Conservation (phyloP, 768 basidiomycete genomes). For the Cystofilobasidium macerans region DNA sequence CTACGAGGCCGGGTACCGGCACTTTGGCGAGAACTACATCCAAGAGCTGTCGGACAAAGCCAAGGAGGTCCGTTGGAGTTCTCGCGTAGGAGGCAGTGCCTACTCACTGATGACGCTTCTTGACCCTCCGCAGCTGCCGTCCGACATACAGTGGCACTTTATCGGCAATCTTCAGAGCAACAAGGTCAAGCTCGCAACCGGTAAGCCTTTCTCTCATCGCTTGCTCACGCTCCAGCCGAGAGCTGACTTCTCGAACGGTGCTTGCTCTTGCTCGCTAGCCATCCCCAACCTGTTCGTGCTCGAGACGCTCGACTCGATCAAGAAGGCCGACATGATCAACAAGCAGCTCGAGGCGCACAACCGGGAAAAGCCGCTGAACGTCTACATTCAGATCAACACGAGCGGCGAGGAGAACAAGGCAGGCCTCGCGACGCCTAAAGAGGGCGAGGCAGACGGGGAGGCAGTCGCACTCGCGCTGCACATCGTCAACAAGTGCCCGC, state of each 20-base stretch:
- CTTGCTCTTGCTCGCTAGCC: slow-evolving; percentile 43
- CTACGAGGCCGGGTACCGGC: slow-evolving; percentile 61
- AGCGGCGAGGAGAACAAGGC: slow-evolving; percentile 87
- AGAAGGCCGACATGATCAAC: slow-evolving; percentile 68
- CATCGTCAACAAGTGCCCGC: slow-evolving; percentile 61
- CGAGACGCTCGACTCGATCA: slow-evolving; percentile 73
- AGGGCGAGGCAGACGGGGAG: slow-evolving; percentile 41
- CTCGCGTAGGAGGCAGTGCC: too few relatives aligned
- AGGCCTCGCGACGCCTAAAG: too few relatives aligned
- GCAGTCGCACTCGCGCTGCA: slow-evolving; percentile 57
- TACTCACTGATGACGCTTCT: not conserved
- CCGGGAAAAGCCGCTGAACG: slow-evolving; percentile 49
- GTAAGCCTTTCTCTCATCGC: slow-evolving; percentile 42
- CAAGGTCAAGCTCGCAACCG: slow-evolving; percentile 77
- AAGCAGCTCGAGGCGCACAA: slow-evolving; percentile 45
- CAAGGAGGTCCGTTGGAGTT: slow-evolving; percentile 44
- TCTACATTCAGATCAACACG: slow-evolving; percentile 89
- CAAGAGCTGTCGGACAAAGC: slow-evolving; percentile 87
- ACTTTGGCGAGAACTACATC: slow-evolving; percentile 97
- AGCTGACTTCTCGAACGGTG: too few relatives aligned
- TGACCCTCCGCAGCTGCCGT: slow-evolving; percentile 54
- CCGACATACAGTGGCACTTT: slow-evolving; percentile 89
- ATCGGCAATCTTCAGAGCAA: slow-evolving; percentile 89
- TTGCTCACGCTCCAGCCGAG: not conserved
- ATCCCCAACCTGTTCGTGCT: slow-evolving; percentile 78